A percentile compares a stretch with the other conserved stretches of the same genome.
These are phyloP conservation scores for Benincasa hispida DNA, from an alignment of 306 rosid genomes.

Conservation along the genomic window DNA sequence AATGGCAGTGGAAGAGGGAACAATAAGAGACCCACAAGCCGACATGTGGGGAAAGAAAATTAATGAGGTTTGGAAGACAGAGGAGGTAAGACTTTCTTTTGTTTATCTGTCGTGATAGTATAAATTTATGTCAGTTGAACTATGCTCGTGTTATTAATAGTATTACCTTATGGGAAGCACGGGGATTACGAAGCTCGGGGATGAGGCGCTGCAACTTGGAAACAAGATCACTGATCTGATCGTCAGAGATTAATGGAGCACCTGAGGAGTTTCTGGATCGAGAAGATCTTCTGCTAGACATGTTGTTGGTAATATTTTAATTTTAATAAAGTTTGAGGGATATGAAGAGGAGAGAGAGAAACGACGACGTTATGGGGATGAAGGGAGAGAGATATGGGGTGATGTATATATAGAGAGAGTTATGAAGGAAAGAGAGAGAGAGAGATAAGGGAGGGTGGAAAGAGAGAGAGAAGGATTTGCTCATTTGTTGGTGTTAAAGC, in stretches of 20 bases:
- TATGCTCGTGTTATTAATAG: no score
- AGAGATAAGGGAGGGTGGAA: not conserved
- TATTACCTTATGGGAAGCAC: slow-evolving; percentile 55
- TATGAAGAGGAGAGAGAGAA: not conserved
- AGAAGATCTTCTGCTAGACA: slow-evolving; percentile 74
- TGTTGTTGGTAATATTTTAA: not conserved
- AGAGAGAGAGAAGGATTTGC: not conserved
- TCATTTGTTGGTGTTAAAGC: not conserved
- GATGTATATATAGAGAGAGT: not conserved
- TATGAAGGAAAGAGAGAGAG: not conserved
- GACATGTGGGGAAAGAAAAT: not conserved
- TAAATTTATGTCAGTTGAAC: no score
- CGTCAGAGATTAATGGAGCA: slow-evolving; percentile 46
- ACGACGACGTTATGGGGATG: not conserved
- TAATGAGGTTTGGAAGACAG: no score
- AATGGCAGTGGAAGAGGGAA: not conserved
- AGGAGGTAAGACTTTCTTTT: no score
- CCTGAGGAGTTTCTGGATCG: slow-evolving; percentile 44
- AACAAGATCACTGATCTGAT: slow-evolving; percentile 77
- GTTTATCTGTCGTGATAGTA: no score
- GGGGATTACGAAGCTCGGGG: slow-evolving; percentile 64
- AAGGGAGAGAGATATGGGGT: not conserved
- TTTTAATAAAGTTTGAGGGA: not conserved
- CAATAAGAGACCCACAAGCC: not conserved
- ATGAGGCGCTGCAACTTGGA: slow-evolving; percentile 73